A percentile compares a stretch with the other conserved stretches of the same genome.
Evolutionary conservation across 208 protist genomes (phyloP).

Genomic region (Trypanosoma scelopori): DNA sequence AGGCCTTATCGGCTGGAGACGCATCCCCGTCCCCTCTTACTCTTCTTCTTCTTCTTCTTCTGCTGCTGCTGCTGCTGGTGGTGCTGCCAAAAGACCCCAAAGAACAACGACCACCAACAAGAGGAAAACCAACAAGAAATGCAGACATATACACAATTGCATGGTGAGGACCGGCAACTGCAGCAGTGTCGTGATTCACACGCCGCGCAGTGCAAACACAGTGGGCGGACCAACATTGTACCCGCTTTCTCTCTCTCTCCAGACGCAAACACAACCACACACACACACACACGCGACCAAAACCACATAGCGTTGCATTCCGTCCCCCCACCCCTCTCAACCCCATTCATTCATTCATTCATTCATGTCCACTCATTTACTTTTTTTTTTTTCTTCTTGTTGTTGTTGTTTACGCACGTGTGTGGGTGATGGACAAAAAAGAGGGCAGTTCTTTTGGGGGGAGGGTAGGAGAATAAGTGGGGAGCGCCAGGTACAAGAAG

Average conservation of each 20-base stretch:
- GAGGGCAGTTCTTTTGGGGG: no score
- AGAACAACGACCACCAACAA: constrained; percentile 11
- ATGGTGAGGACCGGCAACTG: background rate
- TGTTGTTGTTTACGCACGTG: background rate
- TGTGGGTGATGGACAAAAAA: no score
- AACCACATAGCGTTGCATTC: no score
- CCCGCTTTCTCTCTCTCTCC: background rate
- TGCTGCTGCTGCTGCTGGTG: no score
- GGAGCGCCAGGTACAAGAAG: background rate
- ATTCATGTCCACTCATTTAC: constrained; percentile 1
- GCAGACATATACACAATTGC: background rate
- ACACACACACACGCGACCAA: background rate
- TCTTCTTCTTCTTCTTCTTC: no score
- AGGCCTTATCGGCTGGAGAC: constrained; percentile 20
- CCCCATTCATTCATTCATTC: background rate
- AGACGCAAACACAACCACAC: background rate
- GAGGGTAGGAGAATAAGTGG: no score
- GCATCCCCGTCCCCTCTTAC: constrained; percentile 17
- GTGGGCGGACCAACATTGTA: no score
- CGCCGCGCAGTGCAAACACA: no score
- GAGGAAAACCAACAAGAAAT: constrained; percentile 22
- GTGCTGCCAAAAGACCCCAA: background rate
- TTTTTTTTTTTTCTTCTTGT: constrained; percentile 11
- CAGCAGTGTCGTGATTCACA: background rate
- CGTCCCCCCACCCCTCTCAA: no score